phyloP scores from a whole-genome alignment of 345 rosid species.

The Dipteronia dyeriana region DNA sequence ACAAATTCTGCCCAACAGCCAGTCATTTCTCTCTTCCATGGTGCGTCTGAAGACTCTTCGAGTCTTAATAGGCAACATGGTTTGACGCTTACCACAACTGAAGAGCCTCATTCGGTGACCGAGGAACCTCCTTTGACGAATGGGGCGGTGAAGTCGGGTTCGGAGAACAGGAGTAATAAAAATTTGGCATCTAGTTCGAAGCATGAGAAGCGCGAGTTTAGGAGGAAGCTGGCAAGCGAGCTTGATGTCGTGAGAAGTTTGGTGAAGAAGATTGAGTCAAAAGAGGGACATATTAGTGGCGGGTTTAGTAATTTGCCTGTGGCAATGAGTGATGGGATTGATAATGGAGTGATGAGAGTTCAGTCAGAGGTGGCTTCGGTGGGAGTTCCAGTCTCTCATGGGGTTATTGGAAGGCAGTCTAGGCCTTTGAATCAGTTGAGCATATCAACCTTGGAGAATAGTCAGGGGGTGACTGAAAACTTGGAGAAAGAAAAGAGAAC shows the following conservation, averaged over 20 bases:
- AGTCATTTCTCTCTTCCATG: constrained; percentile 26
- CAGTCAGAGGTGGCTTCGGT: constrained; percentile 64
- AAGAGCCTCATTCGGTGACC: constrained; percentile 35
- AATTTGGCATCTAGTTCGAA: constrained; percentile 57
- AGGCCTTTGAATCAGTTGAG: constrained; percentile 78
- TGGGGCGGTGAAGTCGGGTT: constrained; percentile 42
- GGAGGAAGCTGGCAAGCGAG: constrained; percentile 78
- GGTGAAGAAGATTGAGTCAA: constrained; percentile 82
- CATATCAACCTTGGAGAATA: constrained; percentile 71
- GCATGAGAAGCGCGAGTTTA: constrained; percentile 60
- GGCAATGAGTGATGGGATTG: constrained; percentile 37
- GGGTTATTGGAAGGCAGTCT: constrained; percentile 58
- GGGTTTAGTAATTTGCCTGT: constrained; percentile 42
- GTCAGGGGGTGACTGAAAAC: constrained; percentile 59
- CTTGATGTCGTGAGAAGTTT: constrained; percentile 70
- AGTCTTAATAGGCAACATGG: constrained; percentile 35
- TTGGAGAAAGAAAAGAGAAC: constrained; percentile 97
- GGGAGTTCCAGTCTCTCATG: constrained; percentile 48
- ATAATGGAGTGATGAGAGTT: constrained; percentile 59
- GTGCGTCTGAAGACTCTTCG: constrained; percentile 42
- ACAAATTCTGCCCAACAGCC: constrained; percentile 36
- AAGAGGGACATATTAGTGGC: constrained; percentile 57
- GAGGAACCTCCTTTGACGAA: constrained; percentile 37
- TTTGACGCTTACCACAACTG: constrained; percentile 11
- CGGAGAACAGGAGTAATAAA: constrained; percentile 50